Conservation (phyloP, 306 rosid genomes). For the Pueraria montana region DNA sequence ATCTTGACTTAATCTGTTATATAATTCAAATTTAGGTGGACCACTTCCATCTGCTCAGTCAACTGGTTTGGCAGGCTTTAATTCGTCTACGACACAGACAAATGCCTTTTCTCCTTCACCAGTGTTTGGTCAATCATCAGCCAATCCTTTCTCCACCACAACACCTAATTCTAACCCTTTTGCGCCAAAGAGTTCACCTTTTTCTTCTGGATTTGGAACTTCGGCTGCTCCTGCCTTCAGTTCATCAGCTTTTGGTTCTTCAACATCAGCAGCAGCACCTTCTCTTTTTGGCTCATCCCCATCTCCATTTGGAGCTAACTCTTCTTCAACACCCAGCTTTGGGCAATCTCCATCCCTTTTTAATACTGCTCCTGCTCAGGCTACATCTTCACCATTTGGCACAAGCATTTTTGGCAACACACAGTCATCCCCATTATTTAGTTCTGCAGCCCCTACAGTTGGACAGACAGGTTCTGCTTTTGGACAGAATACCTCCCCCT, state of each 20-base stretch:
- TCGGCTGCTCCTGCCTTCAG: constrained; percentile 65
- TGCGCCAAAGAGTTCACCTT: constrained; percentile 68
- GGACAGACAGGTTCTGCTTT: constrained; percentile 63
- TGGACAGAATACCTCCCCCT: constrained; percentile 64
- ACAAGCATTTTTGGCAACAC: constrained; percentile 62
- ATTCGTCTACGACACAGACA: constrained; percentile 63
- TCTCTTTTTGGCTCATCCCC: constrained; percentile 64
- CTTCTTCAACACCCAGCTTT: constrained; percentile 57
- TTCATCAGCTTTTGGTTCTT: constrained; percentile 68
- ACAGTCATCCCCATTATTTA: constrained; percentile 68
- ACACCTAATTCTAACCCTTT: constrained; percentile 73
- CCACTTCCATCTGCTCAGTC: constrained; percentile 74
- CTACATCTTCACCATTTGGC: constrained; percentile 65
- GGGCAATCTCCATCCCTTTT: constrained; percentile 60
- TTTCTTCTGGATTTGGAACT: constrained; percentile 67
- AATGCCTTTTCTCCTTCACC: constrained; percentile 65
- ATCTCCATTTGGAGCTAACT: constrained; percentile 63
- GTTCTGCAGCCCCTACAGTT: constrained; percentile 60
- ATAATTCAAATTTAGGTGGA: constrained; percentile 73
- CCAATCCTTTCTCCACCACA: constrained; percentile 70
- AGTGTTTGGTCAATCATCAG: constrained; percentile 69
- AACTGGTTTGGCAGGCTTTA: constrained; percentile 64
- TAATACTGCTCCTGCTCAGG: constrained; percentile 60
- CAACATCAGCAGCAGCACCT: constrained; percentile 60
- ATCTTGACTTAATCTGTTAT: constrained; percentile 27